Evolutionary conservation across 202 grass and related monocot genomes (phyloP), one percentile per base, ranked within the genome.

Genomic region (Sporobolus alterniflorus): DNA sequence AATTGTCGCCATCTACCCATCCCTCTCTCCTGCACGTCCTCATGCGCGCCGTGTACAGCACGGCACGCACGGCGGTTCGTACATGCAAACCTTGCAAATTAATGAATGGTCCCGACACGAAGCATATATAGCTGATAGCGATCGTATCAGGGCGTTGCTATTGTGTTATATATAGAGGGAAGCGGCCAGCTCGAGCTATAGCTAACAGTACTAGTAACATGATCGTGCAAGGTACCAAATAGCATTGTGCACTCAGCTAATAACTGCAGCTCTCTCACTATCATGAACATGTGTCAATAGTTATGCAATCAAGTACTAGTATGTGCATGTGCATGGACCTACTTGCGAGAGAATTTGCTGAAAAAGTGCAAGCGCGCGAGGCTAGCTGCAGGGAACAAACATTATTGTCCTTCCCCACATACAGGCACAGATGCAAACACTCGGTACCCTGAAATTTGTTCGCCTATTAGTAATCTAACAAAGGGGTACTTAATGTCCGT

Each of bases 31-130:
- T 62, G 55, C 51, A 54, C 30, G 22, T n/a, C n/a, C n/a, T n/a
- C n/a, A n/a, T n/a, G 34, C 26, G 34, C 75, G 36, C 75, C 75
- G 75, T 78, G 60, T 30, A 25, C 29, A 66, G 18, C 43, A 78
- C 75, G 75, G 75, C 29, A 44, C 60, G 10, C 57, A 11, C 7
- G 21, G 22, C n/a, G 42, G 59, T 16, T 32, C 11, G 7, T 77
- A 6, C 34, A 16, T 62, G 16, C 52, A 43, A 39, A 39, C 6
- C 22, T 75, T 60, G 56, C 34, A 75, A 20, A 61, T n/a, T n/a
- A n/a, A n/a, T 44, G n/a, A 18, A 9, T 26, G 6, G 12, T 3
- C 22, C 40, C 12, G 18, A 21, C 46, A 32, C 10, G 69, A 22
- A 33, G 18, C 8, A 52, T 29, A 20, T 48, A 17, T 43, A 71